phyloP scores from a whole-genome alignment of 2,329 filamentous ascomycete genomes.

The Apiospora hydei region DNA sequence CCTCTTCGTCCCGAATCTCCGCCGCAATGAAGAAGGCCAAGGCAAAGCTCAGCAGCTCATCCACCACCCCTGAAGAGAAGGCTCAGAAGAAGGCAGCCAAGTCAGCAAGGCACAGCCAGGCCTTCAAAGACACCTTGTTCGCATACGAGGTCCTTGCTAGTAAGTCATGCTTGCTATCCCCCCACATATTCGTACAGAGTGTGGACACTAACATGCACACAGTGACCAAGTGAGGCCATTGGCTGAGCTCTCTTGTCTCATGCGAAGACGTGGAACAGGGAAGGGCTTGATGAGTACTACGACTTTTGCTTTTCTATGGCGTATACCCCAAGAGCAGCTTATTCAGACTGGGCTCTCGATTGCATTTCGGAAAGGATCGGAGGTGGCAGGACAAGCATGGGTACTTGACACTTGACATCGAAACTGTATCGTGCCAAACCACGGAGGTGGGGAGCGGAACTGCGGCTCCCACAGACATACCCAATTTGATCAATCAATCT shows the following conservation, averaged over 20 bases:
- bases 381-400: no score
- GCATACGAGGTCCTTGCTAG: slow-evolving; percentile 8
- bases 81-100: neutral
- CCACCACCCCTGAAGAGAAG: neutral
- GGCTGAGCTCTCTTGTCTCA: no score
- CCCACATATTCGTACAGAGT: neutral
- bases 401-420: no score
- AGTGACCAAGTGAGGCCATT: neutral
- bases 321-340: neutral
- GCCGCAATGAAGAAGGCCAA: slow-evolving; percentile 8
- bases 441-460: neutral
- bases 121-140: slow-evolving; percentile 14
- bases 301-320: neutral
- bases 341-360: neutral
- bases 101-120: neutral
- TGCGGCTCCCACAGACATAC: neutral
- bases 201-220: neutral
- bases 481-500: neutral
- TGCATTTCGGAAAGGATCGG: neutral
- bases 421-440: neutral
- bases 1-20: neutral
- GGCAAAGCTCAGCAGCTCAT: slow-evolving; percentile 10
- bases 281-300: neutral
- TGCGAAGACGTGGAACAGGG: neutral
- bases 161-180: neutral